These are phyloP conservation scores for Lodderomyces beijingensis DNA, from an alignment of 1,139 yeast genomes.

Conservation along the genomic window DNA sequence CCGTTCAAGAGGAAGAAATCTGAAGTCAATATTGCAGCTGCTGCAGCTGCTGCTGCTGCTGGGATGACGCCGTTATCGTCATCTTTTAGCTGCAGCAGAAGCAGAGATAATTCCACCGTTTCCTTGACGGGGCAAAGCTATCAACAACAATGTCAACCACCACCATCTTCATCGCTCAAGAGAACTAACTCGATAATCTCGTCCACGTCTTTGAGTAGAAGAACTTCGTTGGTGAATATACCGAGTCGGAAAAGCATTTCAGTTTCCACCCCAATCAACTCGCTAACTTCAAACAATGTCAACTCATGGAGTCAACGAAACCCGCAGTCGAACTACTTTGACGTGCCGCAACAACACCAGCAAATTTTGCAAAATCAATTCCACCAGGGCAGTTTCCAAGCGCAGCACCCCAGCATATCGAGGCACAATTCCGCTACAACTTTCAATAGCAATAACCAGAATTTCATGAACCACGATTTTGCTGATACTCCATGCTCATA, in stretches of 20 bases:
- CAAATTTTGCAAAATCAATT: conserved; percentile 7
- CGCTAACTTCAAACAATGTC: conserved; percentile 26
- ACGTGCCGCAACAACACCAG: conserved; percentile 17
- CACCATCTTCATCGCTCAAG: conserved; percentile 14
- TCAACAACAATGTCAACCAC: conserved; percentile 13
- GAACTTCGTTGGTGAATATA: conserved; percentile 14
- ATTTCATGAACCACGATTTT: conserved; percentile 3
- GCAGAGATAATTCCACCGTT: conserved; percentile 11
- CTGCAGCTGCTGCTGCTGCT: conserved; percentile 10
- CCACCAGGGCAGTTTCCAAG: conserved; percentile 1
- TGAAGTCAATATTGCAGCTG: conserved; percentile 21
- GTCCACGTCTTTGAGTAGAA: conserved; percentile 19
- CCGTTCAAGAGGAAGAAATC: conserved; percentile 43
- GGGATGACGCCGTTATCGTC: not conserved
- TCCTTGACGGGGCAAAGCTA: conserved; percentile 4
- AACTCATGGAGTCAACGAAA: conserved; percentile 25
- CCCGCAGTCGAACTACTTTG: conserved; percentile 24
- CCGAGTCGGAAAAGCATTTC: conserved; percentile 9
- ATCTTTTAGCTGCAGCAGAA: conserved; percentile 9
- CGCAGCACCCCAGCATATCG: conserved; percentile 9
- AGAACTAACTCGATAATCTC: conserved; percentile 12
- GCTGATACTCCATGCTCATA: conserved; percentile 23
- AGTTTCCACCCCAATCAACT: conserved; percentile 12
- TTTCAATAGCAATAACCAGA: conserved; percentile 8
- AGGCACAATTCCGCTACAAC: conserved; percentile 13